Conservation (phyloP, 352 stramenopile species). For the Pythium rhizo-oryzae region DNA sequence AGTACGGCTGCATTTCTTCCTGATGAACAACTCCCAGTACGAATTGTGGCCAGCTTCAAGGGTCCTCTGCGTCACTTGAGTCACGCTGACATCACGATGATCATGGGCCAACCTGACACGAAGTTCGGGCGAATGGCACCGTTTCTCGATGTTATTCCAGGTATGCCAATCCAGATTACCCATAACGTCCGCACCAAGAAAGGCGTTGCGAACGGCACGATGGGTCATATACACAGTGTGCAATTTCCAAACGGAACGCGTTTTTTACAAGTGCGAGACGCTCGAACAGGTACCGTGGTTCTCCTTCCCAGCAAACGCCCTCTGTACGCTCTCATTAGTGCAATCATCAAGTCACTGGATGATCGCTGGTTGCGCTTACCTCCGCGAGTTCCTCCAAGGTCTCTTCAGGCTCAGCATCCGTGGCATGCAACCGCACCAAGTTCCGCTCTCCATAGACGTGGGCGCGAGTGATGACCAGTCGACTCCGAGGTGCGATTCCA, state of each 20-base stretch:
- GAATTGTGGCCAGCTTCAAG: slow-evolving; percentile 23
- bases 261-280: background rate
- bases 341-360: background rate
- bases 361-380: background rate
- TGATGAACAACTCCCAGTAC: background rate
- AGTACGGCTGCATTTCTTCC: background rate
- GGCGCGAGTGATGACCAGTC: too few relatives aligned
- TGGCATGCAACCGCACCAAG: slow-evolving; percentile 18
- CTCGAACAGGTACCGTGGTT: background rate
- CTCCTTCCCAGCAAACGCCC: slow-evolving; percentile 3
- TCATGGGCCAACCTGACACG: slow-evolving; percentile 16
- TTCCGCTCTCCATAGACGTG: slow-evolving; percentile 4
- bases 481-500: too few relatives aligned
- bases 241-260: slow-evolving; percentile 7
- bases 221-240: slow-evolving; percentile 14
- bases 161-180: slow-evolving; percentile 27
- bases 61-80: slow-evolving; percentile 16
- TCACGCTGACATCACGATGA: slow-evolving; percentile 3
- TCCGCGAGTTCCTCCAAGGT: slow-evolving; percentile 19
- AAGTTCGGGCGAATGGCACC: slow-evolving; percentile 27
- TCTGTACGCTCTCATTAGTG: slow-evolving; percentile 10
- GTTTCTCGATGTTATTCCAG: slow-evolving; percentile 18
- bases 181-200: slow-evolving; percentile 25
- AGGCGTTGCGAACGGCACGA: slow-evolving; percentile 22
- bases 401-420: slow-evolving; percentile 14